Conservation (phyloP, 441 rosid genomes). For the Mallotus japonicus region DNA sequence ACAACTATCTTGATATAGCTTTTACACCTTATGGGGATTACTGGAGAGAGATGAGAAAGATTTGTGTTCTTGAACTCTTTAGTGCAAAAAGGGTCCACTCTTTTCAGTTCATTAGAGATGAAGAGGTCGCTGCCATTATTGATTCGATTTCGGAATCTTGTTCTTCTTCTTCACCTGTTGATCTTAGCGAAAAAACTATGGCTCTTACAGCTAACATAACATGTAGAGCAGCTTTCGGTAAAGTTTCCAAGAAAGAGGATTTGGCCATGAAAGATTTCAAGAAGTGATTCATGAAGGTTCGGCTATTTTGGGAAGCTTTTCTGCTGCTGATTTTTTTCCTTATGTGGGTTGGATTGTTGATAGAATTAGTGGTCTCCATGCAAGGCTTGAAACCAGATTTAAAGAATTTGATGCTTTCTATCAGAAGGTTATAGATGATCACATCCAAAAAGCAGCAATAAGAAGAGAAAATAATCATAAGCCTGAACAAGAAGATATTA, state of each 20-base stretch:
- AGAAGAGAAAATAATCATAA: not conserved
- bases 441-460: not conserved
- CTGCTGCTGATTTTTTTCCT: conserved; percentile 5
- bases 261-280: conserved; percentile 2
- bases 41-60: conserved; percentile 8
- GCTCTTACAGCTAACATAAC: not conserved
- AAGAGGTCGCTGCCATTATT: not conserved
- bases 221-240: conserved; percentile 9
- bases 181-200: not conserved
- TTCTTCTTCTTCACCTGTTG: not conserved
- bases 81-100: conserved; percentile 2
- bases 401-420: conserved; percentile 9
- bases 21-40: conserved; percentile 8
- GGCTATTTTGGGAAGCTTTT: not conserved
- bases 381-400: conserved; percentile 7
- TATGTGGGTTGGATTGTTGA: conserved; percentile 12
- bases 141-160: not conserved
- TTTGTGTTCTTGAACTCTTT: conserved; percentile 14
- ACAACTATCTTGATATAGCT: conserved; percentile 3
- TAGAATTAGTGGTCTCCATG: conserved; percentile 22
- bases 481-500: conserved; percentile 3
- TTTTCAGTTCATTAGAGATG: not conserved
- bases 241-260: conserved; percentile 9
- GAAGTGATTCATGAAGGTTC: conserved; percentile 7
- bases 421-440: conserved; percentile 8